Evolutionary conservation across 495 filamentous ascomycete species (phyloP).

Genomic region (Chlorociboria aeruginascens): DNA sequence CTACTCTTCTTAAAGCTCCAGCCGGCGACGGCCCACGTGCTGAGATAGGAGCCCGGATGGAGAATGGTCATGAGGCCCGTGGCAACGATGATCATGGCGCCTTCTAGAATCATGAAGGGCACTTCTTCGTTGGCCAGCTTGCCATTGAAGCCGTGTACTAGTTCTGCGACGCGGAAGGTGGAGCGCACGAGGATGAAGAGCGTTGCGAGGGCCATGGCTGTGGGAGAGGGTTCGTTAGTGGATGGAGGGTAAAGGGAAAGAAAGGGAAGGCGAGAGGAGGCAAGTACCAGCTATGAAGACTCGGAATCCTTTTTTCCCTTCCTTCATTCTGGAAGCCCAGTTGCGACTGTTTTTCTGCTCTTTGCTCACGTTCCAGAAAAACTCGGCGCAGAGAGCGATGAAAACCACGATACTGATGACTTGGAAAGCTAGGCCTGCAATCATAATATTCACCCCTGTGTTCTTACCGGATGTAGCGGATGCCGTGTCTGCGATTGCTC

Average conservation of each 20-base stretch:
- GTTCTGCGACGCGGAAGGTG: conserved; percentile 25
- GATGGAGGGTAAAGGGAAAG: neutral
- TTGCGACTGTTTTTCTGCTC: neutral
- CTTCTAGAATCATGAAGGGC: conserved; percentile 45
- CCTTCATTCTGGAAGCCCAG: neutral
- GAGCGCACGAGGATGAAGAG: conserved; percentile 25
- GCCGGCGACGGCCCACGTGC: neutral
- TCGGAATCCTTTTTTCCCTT: neutral
- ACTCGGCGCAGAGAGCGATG: conserved; percentile 30
- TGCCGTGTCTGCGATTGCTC: conserved; percentile 41
- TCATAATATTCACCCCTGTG: conserved; percentile 50
- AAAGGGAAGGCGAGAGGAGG: too few species aligned
- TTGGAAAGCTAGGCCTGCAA: conserved; percentile 50
- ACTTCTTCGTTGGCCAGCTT: conserved; percentile 35
- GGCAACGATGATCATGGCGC: conserved; percentile 40
- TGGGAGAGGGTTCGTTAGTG: neutral
- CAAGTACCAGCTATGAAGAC: conserved; percentile 5
- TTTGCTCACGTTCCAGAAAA: conserved; percentile 13
- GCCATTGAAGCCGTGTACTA: conserved; percentile 23
- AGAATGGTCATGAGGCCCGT: conserved; percentile 28
- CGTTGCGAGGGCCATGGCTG: conserved; percentile 10
- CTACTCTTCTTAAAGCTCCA: conserved; percentile 9
- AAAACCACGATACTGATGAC: conserved; percentile 39
- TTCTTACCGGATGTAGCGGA: conserved; percentile 24
- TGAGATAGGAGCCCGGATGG: conserved; percentile 22